Percentiles rank a stretch among this genome's conserved stretches.
phyloP scores from a whole-genome alignment of 768 basidiomycete genomes.

The Aureoboletus auriporus region DNA sequence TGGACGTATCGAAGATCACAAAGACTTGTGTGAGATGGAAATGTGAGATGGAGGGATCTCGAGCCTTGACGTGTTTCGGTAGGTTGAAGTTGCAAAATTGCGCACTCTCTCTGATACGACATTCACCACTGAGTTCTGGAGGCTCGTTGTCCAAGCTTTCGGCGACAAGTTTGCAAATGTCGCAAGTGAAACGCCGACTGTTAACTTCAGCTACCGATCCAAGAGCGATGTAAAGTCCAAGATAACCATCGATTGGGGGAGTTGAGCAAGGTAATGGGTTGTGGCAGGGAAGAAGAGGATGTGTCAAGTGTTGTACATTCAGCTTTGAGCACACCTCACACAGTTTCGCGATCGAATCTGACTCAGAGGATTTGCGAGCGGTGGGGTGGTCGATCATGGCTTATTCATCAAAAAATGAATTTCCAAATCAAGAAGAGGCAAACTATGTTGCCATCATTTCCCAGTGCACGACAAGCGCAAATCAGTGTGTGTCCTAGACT shows the following conservation, averaged over 20 bases:
- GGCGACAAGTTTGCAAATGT: conserved; percentile 11
- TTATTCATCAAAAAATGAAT: too few relatives aligned
- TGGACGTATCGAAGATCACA: conserved; percentile 3
- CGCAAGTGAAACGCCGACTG: conserved; percentile 6
- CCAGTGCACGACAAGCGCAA: conserved; percentile 78
- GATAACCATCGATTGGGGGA: background rate
- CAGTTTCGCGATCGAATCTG: background rate
- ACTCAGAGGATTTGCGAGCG: too few relatives aligned
- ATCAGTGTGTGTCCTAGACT: conserved; percentile 56
- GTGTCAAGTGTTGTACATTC: background rate
- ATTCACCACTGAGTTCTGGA: conserved; percentile 6
- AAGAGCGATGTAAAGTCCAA: background rate
- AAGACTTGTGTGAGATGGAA: conserved; percentile 13
- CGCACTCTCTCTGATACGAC: background rate
- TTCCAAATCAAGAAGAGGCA: too few relatives aligned
- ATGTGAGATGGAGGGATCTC: conserved; percentile 7
- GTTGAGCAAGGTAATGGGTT: background rate
- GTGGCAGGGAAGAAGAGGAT: background rate
- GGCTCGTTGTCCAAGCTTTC: conserved; percentile 11
- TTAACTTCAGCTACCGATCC: conserved; percentile 15
- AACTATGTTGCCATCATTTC: conserved; percentile 61
- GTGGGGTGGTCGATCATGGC: too few relatives aligned
- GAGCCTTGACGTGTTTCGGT: background rate
- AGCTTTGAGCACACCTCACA: conserved; percentile 1
- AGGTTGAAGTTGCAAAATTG: conserved; percentile 8